Evolutionary conservation across 257 asterid genomes (phyloP).

Genomic region (Gentiana straminea): DNA sequence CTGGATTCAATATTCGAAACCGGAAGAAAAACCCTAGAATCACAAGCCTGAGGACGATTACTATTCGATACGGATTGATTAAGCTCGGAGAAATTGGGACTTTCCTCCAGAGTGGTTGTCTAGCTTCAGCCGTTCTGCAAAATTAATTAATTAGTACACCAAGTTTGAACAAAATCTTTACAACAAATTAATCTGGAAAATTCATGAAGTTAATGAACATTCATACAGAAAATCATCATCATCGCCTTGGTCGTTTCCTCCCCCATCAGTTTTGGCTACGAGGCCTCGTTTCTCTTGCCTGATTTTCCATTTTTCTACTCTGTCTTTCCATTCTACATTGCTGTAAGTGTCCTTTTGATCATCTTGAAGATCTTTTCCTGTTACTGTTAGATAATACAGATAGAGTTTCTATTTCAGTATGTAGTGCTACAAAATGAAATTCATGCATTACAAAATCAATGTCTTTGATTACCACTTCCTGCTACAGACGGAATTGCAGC

Average conservation of each 20-base stretch:
- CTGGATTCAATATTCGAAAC: conserved; percentile 62
- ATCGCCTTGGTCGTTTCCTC: conserved; percentile 28
- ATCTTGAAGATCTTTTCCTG: conserved; percentile 54
- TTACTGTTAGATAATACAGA: conserved; percentile 18
- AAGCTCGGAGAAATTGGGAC: conserved; percentile 68
- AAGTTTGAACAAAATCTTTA: too few species aligned
- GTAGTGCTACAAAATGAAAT: neutral
- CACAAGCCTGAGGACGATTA: conserved; percentile 53
- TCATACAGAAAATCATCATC: conserved; percentile 50
- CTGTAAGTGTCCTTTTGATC: conserved; percentile 44
- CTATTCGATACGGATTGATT: conserved; percentile 68
- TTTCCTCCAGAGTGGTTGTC: conserved; percentile 84
- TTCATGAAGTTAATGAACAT: too few species aligned
- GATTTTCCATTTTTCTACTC: conserved; percentile 75
- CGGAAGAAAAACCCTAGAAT: conserved; percentile 67
- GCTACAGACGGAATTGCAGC: conserved; percentile 34
- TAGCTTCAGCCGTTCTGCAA: conserved; percentile 66
- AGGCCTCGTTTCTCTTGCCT: conserved; percentile 73
- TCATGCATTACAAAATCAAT: too few species aligned
- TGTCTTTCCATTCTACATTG: conserved; percentile 61
- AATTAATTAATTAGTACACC: too few species aligned
- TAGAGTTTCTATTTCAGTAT: neutral
- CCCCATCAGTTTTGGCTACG: conserved; percentile 36
- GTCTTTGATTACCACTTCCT: conserved; percentile 41
- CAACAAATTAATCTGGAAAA: too few species aligned